A percentile compares a stretch with the other conserved stretches of the same genome.
Conservation (phyloP, 78 protist genomes). For the Diacronema lutheri region DNA sequence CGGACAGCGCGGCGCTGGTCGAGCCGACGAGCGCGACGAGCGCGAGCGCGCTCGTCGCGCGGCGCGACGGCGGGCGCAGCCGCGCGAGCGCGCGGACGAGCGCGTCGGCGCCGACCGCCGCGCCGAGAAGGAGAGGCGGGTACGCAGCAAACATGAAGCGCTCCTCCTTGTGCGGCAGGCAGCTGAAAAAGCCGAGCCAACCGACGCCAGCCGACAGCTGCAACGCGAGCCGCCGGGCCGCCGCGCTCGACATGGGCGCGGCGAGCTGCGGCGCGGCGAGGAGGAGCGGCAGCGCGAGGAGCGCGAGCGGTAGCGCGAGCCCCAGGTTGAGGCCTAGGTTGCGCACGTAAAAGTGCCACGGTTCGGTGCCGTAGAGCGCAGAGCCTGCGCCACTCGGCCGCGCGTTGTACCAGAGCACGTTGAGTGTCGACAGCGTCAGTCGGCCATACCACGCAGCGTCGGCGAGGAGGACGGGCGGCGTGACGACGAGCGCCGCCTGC, state of each 20-base stretch:
- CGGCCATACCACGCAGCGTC: constrained; percentile 62
- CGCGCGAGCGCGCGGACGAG: not conserved
- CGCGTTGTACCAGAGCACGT: constrained; percentile 64
- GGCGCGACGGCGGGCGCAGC: too few relatives aligned
- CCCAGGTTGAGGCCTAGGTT: constrained; percentile 69
- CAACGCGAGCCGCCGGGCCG: not conserved
- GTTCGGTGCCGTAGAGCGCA: constrained; percentile 68
- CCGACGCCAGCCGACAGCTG: not conserved
- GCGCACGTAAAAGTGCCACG: constrained; percentile 51
- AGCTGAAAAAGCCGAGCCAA: constrained; percentile 63
- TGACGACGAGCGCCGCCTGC: not conserved
- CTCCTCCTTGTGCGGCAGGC: constrained; percentile 81
- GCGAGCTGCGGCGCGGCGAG: not conserved
- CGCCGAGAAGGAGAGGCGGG: constrained; percentile 57
- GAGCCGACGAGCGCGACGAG: not conserved
- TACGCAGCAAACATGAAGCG: constrained; percentile 66
- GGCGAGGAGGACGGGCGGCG: not conserved
- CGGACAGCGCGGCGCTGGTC: constrained; percentile 19
- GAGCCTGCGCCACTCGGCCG: constrained; percentile 32
- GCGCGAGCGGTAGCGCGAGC: constrained; percentile 48
- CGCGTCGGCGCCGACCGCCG: not conserved
- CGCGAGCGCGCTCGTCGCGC: not conserved
- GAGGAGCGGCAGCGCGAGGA: not conserved
- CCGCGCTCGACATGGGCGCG: not conserved
- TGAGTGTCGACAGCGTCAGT: constrained; percentile 51